Evolutionary conservation across 2,329 filamentous ascomycete genomes (phyloP), one percentile per base, ranked within the genome.

Genomic region (Scolecobasidium constrictum): DNA sequence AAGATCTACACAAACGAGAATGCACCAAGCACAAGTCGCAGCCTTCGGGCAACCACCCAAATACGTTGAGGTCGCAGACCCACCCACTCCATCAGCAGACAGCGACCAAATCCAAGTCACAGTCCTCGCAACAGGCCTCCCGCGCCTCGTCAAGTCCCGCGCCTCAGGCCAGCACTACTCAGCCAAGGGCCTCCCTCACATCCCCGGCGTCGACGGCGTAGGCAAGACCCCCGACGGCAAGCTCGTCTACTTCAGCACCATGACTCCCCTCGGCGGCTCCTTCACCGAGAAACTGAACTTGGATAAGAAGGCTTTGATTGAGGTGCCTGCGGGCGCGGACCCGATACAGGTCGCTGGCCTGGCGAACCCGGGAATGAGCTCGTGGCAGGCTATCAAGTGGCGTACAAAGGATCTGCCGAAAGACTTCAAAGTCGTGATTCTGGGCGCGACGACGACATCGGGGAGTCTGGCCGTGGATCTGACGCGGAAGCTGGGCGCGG

Each of bases 151-250:
- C 35, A 68, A 69, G 38, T 61, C 62, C 33, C 68, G 73, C 21
- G 74, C 73, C 15, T 48, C 65, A 1, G 74, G 75, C 1, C 61
- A 55, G n/a, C 75, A 78, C 56, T 78, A 75, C 59, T 66, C 66
- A 16, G 62, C 67, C 2, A 59, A 60, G 4, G 52, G 53, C 0
- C 65, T 73, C 0, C 75, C 73, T 1, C 71, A 76, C 50, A 56
- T 63, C 1, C 68, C 69, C 0, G 73, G 73, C 9, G 57, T 68
- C 11, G 74, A 78, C 50, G 73, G 72, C 44, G 67, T 74, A 1
- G 74, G 69, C 34, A 51, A 56, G 5, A 60, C 64, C 5, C 51
- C 62, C 1, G 68, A 67, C 1, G 68, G 69, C 31, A 54, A 66
- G 49, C 52, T 62, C 1, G 70, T 75, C 48, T 78, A 75, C 58